phyloP scores from a whole-genome alignment of 169 alveolate genomes.

The Plasmodium sp. region DNA sequence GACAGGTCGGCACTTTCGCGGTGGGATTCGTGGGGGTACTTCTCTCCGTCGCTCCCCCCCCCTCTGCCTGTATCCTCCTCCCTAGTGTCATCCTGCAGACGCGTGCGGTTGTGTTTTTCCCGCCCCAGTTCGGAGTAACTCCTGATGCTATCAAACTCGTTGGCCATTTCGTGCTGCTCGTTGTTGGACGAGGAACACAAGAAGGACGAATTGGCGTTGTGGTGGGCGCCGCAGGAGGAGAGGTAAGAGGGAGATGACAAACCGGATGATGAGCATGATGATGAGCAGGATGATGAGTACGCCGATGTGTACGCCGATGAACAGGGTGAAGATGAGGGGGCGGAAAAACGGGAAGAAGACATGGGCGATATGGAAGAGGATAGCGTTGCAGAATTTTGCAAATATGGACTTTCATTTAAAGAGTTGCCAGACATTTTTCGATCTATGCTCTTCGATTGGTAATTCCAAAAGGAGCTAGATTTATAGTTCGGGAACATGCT shows the following conservation, averaged over 20 bases:
- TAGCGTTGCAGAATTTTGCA: background rate
- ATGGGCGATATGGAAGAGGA: background rate
- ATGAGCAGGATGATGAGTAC: background rate
- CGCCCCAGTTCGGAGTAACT: background rate
- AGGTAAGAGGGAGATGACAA: background rate
- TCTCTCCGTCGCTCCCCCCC: background rate
- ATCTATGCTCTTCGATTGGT: background rate
- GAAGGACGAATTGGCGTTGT: background rate
- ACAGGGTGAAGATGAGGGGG: background rate
- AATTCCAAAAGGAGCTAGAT: background rate
- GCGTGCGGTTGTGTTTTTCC: background rate
- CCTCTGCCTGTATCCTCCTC: background rate
- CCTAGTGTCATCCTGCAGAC: background rate
- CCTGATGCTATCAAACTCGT: background rate
- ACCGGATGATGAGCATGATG: background rate
- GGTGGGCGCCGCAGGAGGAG: background rate
- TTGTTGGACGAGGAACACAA: background rate
- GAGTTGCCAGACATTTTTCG: background rate
- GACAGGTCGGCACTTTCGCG: background rate
- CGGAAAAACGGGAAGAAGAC: conserved; percentile 5
- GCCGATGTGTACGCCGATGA: background rate
- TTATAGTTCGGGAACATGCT: background rate
- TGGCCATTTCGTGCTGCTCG: background rate
- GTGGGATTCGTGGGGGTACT: background rate
- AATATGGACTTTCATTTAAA: background rate